Conservation (phyloP, 768 basidiomycete species). For the Baorangia bicolor region DNA sequence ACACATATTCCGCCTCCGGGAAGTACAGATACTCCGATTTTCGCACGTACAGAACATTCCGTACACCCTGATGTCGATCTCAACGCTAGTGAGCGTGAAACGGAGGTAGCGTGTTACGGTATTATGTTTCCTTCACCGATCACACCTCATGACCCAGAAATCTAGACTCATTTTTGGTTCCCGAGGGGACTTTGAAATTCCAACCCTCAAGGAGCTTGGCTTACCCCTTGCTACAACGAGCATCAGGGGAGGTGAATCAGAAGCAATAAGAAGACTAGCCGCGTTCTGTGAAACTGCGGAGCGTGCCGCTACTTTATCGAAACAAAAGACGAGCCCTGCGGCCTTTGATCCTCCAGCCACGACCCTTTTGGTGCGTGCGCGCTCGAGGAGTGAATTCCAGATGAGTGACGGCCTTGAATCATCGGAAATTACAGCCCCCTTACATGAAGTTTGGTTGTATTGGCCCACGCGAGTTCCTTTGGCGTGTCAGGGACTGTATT, state of each 20-base stretch:
- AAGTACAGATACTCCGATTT: conserved; percentile 5
- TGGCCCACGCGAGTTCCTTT: conserved; percentile 20
- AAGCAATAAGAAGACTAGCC: conserved; percentile 19
- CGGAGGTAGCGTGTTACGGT: conserved; percentile 16
- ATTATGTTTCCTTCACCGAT: conserved; percentile 15
- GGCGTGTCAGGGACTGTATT: conserved; percentile 9
- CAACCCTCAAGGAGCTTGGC: conserved; percentile 12
- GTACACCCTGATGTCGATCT: conserved; percentile 13
- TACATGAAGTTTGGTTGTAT: conserved; percentile 23
- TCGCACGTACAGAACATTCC: conserved; percentile 18
- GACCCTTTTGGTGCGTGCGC: conserved; percentile 20
- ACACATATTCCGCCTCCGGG: conserved; percentile 2
- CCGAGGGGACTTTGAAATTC: conserved; percentile 27
- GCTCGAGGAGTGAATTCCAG: conserved; percentile 8
- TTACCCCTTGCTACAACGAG: conserved; percentile 26
- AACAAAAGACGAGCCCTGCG: conserved; percentile 9
- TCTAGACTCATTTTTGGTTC: conserved; percentile 23
- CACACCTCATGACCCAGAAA: conserved; percentile 9
- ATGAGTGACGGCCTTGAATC: conserved; percentile 5
- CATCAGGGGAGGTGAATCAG: conserved; percentile 31
- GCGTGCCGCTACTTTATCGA: conserved; percentile 16
- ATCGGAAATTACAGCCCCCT: conserved; percentile 23
- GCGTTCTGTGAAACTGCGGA: conserved; percentile 17
- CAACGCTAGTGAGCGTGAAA: conserved; percentile 13
- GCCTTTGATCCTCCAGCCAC: conserved; percentile 23